A percentile compares a stretch with the other conserved stretches of the same genome.
These are phyloP conservation scores for Starmerella apicola DNA, from an alignment of 805 yeast species.

Conservation along the genomic window DNA sequence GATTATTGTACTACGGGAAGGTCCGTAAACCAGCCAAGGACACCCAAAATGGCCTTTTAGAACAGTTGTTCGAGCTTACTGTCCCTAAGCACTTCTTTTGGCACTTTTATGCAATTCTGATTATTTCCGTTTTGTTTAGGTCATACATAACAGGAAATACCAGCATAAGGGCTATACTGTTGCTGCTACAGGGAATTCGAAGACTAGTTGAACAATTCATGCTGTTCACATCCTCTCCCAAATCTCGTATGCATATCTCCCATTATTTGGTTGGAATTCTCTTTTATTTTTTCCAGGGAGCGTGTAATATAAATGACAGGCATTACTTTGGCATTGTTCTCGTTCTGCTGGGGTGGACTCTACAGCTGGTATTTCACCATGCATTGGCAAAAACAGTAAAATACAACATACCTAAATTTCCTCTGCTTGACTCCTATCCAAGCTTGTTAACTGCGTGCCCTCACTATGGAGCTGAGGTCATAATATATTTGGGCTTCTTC, in stretches of 20 bases:
- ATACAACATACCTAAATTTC: slow-evolving; percentile 39
- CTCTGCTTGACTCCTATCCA: slow-evolving; percentile 28
- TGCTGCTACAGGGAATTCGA: slow-evolving; percentile 36
- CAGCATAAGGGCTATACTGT: slow-evolving; percentile 6
- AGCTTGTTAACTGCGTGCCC: slow-evolving; percentile 36
- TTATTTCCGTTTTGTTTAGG: background rate
- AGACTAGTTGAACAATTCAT: slow-evolving; percentile 38
- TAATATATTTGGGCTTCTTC: slow-evolving; percentile 33
- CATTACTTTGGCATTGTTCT: slow-evolving; percentile 12
- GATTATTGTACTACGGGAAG: slow-evolving; percentile 25
- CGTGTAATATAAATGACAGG: background rate
- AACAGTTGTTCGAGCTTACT: slow-evolving; percentile 10
- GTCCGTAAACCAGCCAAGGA: slow-evolving; percentile 2
- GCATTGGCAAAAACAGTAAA: slow-evolving; percentile 40
- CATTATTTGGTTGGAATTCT: slow-evolving; percentile 48
- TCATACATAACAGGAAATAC: background rate
- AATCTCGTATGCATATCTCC: slow-evolving; percentile 40
- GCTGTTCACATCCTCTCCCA: slow-evolving; percentile 30
- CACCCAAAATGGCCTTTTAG: background rate
- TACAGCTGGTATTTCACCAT: slow-evolving; percentile 39
- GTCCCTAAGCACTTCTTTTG: slow-evolving; percentile 27
- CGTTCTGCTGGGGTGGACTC: slow-evolving; percentile 30
- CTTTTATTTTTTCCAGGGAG: slow-evolving; percentile 32
- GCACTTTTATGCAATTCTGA: slow-evolving; percentile 25
- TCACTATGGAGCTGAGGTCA: slow-evolving; percentile 50